Base-by-base conservation (phyloP, 75 land plant species). In the Selaginella moellendorffii region DNA sequence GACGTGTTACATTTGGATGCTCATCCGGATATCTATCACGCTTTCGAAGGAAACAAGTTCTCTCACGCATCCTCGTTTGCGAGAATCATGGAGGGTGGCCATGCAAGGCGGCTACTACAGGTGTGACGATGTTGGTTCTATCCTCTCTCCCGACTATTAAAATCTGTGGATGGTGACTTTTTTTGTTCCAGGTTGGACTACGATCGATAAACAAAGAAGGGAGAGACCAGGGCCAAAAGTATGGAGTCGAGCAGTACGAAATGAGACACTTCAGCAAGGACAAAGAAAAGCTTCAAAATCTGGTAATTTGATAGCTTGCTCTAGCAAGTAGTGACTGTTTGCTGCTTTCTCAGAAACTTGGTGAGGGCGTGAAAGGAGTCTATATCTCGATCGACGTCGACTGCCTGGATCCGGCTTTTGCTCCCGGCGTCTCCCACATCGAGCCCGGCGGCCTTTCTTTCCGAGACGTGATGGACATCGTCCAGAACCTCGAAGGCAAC, bases 11-110 rank as follows among this genome's bases (percentile, higher is more conserved):
- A 95, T 78, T 72, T 95, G 1, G 97, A 95, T 81, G 99, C 97
- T 30, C 97, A 95, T 81, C 99, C 97, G 31, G 97, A 95, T 73
- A 95, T 84, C 19, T 95, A 95, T 74, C 69, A 95, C 75, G 65
- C 80, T 21, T 90, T 82, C 74, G 99, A 95, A 73, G 99, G 99
- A 69, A 95, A 95, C 42, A 82, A 79, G 30, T 95, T n/a, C 63
- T 95, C 99, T 18, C 99, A 95, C 78, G 99, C 99, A 27, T 95
- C 99, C 65, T 75, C 88, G 24, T 95, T 95, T 81, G 99, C 99
- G 9, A 77, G 99, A 51, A 95, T 95, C 36, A 90, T 95, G 99
- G 99, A 90, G 58, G 99, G 86, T 64, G 99, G 99, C 63, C 80
- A 90, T 85, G 99, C 92, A 24, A 78, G 97, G 54, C 72, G n/a